A percentile compares a stretch with the other conserved stretches of the same genome.
Evolutionary conservation across 1,284 basidiomycete species (phyloP).

Genomic region (Sanghuangporus sanghuang): DNA sequence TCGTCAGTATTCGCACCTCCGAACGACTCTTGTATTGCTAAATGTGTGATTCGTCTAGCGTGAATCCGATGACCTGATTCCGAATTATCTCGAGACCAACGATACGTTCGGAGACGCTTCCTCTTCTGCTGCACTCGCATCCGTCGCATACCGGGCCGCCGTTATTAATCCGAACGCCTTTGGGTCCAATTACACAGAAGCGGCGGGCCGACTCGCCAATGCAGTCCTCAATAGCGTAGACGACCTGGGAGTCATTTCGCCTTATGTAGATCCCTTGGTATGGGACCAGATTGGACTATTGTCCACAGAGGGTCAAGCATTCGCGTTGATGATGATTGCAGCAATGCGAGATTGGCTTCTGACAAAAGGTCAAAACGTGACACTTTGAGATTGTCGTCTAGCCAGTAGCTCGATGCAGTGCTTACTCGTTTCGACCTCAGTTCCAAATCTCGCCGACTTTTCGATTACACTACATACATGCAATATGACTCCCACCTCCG

Average conservation of each 20-base stretch:
- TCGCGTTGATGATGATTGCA: conserved; percentile 41
- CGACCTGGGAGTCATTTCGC: conserved; percentile 33
- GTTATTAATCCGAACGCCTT: conserved; percentile 21
- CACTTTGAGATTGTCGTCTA: background rate
- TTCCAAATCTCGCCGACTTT: too few species aligned
- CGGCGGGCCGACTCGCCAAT: conserved; percentile 21
- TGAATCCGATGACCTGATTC: conserved; percentile 20
- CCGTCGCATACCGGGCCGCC: conserved; percentile 38
- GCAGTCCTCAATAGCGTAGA: conserved; percentile 22
- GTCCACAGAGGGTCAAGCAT: conserved; percentile 45
- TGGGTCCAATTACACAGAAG: conserved; percentile 23
- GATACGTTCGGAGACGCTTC: conserved; percentile 39
- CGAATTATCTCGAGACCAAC: conserved; percentile 29
- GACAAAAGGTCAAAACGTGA: background rate
- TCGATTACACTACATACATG: too few species aligned
- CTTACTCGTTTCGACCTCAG: too few species aligned
- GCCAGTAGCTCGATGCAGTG: too few species aligned
- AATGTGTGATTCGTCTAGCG: background rate
- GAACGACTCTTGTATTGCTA: background rate
- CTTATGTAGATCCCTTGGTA: conserved; percentile 41
- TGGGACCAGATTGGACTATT: conserved; percentile 32
- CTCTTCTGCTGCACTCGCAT: conserved; percentile 37
- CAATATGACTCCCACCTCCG: too few species aligned
- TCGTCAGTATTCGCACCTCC: conserved; percentile 30
- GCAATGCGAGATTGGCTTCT: conserved; percentile 34